A percentile compares a stretch with the other conserved stretches of the same genome.
Conservation (phyloP, 768 basidiomycete species). For the Amyloporia xantha region DNA sequence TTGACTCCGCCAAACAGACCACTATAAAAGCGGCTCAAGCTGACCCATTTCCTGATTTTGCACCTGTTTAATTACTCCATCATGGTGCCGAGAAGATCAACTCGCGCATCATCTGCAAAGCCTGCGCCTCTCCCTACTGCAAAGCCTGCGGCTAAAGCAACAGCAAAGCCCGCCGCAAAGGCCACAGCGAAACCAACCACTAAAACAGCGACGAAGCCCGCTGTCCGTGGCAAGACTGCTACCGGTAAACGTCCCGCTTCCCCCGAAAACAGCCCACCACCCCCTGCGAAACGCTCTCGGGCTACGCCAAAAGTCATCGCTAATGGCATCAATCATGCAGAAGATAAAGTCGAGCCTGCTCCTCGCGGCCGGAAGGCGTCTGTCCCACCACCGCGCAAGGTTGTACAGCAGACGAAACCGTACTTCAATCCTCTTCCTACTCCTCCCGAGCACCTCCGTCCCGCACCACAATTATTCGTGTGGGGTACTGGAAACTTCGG, state of each 20-base stretch:
- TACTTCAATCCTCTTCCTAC: slow-evolving; percentile 64
- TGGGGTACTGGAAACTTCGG: slow-evolving; percentile 95
- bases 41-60: neutral
- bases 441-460: slow-evolving; percentile 49
- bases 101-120: slow-evolving; percentile 3
- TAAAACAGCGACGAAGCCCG: neutral
- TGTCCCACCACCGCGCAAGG: neutral
- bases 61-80: neutral
- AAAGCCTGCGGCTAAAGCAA: slow-evolving; percentile 1
- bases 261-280: slow-evolving; percentile 10
- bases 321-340: slow-evolving; percentile 7
- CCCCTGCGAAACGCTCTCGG: slow-evolving; percentile 15
- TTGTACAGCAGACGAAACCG: slow-evolving; percentile 34
- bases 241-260: slow-evolving; percentile 13
- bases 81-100: neutral
- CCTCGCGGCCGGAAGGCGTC: slow-evolving; percentile 2
- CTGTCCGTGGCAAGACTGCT: slow-evolving; percentile 2
- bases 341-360: slow-evolving; percentile 6
- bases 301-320: slow-evolving; percentile 6
- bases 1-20: neutral
- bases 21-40: neutral
- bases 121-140: neutral
- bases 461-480: slow-evolving; percentile 68
- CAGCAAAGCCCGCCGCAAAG: slow-evolving; percentile 2
- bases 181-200: slow-evolving; percentile 1